phyloP scores from a whole-genome alignment of 2,329 filamentous ascomycete genomes.

The Aspergillus sp. region DNA sequence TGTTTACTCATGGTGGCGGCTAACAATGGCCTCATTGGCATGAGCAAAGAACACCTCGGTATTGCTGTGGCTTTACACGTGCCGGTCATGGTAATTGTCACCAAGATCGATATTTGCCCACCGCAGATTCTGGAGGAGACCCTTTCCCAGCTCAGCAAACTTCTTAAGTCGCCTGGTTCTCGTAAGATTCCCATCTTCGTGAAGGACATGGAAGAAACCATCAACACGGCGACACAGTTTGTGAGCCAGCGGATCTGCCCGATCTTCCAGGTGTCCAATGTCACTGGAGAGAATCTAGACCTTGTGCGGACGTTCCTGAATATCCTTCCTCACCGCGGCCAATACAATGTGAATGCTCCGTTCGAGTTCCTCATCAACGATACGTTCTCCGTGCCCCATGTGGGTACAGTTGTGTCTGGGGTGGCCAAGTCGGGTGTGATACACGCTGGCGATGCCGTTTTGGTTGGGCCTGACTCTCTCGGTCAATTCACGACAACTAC shows the following conservation, averaged over 20 bases:
- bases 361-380: slow-evolving; percentile 98
- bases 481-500: slow-evolving; percentile 86
- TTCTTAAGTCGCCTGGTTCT: slow-evolving; percentile 89
- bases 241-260: slow-evolving; percentile 94
- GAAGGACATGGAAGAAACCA: slow-evolving; percentile 84
- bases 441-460: slow-evolving; percentile 84
- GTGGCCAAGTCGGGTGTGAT: slow-evolving; percentile 86
- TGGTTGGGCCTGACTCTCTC: slow-evolving; percentile 86
- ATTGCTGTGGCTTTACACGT: slow-evolving; percentile 94
- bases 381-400: slow-evolving; percentile 95
- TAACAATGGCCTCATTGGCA: slow-evolving; percentile 94
- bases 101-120: slow-evolving; percentile 97
- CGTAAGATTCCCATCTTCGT: slow-evolving; percentile 96
- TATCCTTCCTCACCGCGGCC: slow-evolving; percentile 89
- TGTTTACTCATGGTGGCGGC: slow-evolving; percentile 97
- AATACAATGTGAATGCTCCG: slow-evolving; percentile 82
- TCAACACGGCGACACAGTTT: slow-evolving; percentile 94
- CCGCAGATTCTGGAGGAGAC: slow-evolving; percentile 94
- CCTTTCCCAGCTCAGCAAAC: slow-evolving; percentile 84
- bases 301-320: slow-evolving; percentile 92
- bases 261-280: slow-evolving; percentile 97
- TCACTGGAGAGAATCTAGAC: slow-evolving; percentile 88
- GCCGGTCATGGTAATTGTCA: slow-evolving; percentile 95
- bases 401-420: slow-evolving; percentile 92
- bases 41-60: slow-evolving; percentile 97